Evolutionary conservation across 768 basidiomycete species (phyloP).

Genomic region (Leccinum aurantiacum): DNA sequence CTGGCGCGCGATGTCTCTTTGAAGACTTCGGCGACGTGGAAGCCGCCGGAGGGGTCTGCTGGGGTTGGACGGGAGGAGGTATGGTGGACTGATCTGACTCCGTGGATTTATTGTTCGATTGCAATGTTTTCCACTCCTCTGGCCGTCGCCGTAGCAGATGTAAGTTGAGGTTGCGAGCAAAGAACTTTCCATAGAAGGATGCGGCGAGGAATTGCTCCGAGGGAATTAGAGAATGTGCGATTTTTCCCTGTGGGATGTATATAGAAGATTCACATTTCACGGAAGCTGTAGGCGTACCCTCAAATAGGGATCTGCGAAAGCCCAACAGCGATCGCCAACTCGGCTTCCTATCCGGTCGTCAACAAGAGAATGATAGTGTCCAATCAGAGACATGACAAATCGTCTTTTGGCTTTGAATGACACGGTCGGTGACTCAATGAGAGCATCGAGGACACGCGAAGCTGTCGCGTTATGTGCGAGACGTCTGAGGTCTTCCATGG

Average conservation of each 20-base stretch:
- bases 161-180: constrained; percentile 75
- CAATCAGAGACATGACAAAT: constrained; percentile 74
- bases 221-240: constrained; percentile 74
- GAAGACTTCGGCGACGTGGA: constrained; percentile 34
- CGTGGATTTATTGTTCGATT: constrained; percentile 43
- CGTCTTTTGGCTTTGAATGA: constrained; percentile 62
- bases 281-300: constrained; percentile 51
- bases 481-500: constrained; percentile 56
- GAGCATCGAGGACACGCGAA: constrained; percentile 76
- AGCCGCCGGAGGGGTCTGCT: background rate
- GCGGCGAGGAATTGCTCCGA: constrained; percentile 70
- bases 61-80: constrained; percentile 2
- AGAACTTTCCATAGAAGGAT: constrained; percentile 87
- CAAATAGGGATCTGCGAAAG: constrained; percentile 86
- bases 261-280: constrained; percentile 9
- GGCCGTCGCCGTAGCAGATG: constrained; percentile 75
- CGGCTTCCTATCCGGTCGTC: constrained; percentile 91
- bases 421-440: constrained; percentile 69
- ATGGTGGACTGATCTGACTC: constrained; percentile 20
- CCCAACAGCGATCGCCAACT: constrained; percentile 91
- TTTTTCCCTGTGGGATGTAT: constrained; percentile 70
- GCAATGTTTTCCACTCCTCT: constrained; percentile 80
- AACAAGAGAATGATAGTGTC: constrained; percentile 75
- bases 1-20: constrained; percentile 45
- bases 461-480: constrained; percentile 66